Evolutionary conservation across 176 grass and related monocot genomes (phyloP).

Genomic region (Zoysia pacifica): DNA sequence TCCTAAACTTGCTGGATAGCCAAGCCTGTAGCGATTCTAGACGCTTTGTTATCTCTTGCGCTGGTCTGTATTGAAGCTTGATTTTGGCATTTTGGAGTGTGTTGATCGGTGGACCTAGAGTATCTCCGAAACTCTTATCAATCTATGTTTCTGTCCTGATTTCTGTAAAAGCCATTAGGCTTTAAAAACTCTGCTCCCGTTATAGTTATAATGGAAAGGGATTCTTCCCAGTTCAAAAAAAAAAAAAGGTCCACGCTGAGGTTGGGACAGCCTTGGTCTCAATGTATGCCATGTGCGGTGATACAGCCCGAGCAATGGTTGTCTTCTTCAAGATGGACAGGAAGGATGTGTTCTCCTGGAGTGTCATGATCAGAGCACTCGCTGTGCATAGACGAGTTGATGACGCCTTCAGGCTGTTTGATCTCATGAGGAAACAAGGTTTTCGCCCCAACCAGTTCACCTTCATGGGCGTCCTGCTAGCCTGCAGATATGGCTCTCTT

Average conservation of each 20-base stretch:
- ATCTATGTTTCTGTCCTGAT: no score
- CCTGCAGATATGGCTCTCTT: constrained; percentile 31
- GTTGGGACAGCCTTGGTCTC: constrained; percentile 51
- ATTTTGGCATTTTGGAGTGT: no score
- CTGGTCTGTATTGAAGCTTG: no score
- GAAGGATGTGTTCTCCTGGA: constrained; percentile 61
- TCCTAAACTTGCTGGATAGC: no score
- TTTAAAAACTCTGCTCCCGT: no score
- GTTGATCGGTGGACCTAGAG: no score
- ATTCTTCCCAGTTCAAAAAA: no score
- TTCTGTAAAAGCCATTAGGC: no score
- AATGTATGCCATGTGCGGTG: constrained; percentile 63
- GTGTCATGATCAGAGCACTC: constrained; percentile 56
- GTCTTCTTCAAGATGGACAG: constrained; percentile 49
- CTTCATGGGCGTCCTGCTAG: constrained; percentile 48
- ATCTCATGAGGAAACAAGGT: constrained; percentile 33
- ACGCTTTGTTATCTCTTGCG: no score
- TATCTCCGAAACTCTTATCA: no score
- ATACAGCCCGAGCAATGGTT: constrained; percentile 34
- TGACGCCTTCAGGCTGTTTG: constrained; percentile 47
- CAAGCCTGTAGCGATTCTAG: no score
- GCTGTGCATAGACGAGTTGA: constrained; percentile 31
- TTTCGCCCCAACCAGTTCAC: constrained; percentile 45
- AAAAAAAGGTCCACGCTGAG: constrained; percentile 2
- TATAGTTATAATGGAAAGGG: no score